These are phyloP conservation scores for Alternaria angustiovoidea DNA, from an alignment of 2,329 filamentous ascomycete species.

Conservation along the genomic window DNA sequence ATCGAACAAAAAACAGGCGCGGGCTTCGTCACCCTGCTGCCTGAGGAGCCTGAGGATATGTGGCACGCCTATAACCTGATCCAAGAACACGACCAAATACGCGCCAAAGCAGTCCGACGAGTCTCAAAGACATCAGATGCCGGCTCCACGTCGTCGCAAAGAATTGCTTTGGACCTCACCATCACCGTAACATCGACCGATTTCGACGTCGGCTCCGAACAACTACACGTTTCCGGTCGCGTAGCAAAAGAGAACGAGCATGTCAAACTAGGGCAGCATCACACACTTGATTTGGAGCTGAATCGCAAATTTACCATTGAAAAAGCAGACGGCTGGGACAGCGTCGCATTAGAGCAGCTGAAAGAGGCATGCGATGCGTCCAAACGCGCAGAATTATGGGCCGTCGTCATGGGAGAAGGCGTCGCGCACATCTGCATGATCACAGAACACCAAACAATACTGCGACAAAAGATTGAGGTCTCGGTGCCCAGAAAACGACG, in stretches of 20 bases:
- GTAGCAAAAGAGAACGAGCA: conserved; percentile 72
- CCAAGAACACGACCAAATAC: conserved; percentile 69
- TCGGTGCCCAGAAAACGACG: conserved; percentile 73
- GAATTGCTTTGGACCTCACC: conserved; percentile 70
- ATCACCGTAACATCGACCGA: conserved; percentile 72
- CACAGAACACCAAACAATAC: conserved; percentile 78
- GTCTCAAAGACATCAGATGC: conserved; percentile 68
- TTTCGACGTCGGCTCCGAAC: conserved; percentile 73
- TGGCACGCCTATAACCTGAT: conserved; percentile 82
- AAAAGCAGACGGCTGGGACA: conserved; percentile 87
- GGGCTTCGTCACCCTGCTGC: conserved; percentile 70
- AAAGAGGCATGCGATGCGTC: conserved; percentile 80
- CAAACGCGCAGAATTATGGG: conserved; percentile 82
- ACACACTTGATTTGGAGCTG: conserved; percentile 84
- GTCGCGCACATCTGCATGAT: conserved; percentile 84
- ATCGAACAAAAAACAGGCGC: conserved; percentile 71
- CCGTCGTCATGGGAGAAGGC: conserved; percentile 93
- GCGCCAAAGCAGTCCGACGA: conserved; percentile 71
- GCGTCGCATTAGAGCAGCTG: conserved; percentile 80
- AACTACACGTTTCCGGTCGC: conserved; percentile 73
- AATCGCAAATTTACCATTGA: conserved; percentile 87
- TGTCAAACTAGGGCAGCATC: conserved; percentile 72
- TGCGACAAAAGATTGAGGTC: conserved; percentile 74
- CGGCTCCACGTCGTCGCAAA: conserved; percentile 68
- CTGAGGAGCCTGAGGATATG: conserved; percentile 80